phyloP scores from a whole-genome alignment of 495 filamentous ascomycete species.

The Daldinia decipiens region DNA sequence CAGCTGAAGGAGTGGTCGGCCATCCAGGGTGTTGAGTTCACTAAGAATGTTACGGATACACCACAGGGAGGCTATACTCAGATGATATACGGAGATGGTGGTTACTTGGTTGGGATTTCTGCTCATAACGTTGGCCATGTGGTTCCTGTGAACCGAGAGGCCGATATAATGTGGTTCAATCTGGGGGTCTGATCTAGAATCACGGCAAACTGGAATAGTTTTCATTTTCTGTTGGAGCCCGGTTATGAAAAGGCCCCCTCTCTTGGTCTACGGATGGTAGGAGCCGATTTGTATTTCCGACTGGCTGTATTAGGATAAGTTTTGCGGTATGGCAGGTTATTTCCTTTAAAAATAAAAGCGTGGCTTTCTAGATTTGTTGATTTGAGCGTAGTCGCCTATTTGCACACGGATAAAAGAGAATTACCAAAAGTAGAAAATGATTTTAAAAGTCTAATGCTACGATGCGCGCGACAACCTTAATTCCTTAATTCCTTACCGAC shows the following conservation, averaged over 20 bases:
- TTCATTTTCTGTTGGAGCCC: neutral
- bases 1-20: slow-evolving; percentile 57
- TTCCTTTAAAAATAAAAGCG: neutral
- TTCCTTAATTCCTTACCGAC: neutral
- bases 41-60: slow-evolving; percentile 47
- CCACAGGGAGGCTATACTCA: slow-evolving; percentile 55
- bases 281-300: neutral
- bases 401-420: slow-evolving; percentile 26
- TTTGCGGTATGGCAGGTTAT: neutral
- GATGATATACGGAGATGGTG: slow-evolving; percentile 57
- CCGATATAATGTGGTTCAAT: slow-evolving; percentile 59
- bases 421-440: slow-evolving; percentile 29
- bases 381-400: slow-evolving; percentile 1
- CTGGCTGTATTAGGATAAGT: neutral
- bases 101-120: slow-evolving; percentile 53
- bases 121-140: slow-evolving; percentile 61
- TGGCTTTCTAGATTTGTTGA: slow-evolving; percentile 9
- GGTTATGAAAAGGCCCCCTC: neutral
- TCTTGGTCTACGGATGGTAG: neutral
- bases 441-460: neutral
- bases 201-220: neutral
- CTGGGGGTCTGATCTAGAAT: neutral
- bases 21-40: slow-evolving; percentile 47
- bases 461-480: too few species aligned
- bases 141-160: slow-evolving; percentile 52